Base-by-base conservation (phyloP, 208 protist species). In the Naegleria gruberi region DNA sequence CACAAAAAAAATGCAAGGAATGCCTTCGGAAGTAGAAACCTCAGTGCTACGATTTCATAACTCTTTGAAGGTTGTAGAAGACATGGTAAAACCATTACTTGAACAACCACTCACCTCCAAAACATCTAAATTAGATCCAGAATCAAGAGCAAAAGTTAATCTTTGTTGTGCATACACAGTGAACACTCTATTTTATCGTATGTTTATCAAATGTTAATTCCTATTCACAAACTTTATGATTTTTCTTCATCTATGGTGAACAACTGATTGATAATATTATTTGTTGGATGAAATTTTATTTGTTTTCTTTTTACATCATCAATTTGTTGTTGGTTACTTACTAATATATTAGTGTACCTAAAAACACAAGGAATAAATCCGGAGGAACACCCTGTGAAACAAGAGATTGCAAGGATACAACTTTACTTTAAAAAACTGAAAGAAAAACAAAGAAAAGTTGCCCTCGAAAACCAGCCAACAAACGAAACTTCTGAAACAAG, bases 311-410 rank as follows among this genome's bases (percentile, higher is more conserved):
- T 23, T 30, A 65, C 51, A 65, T 30, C 51, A 65, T 30, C 51
- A 65, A 10, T 65, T 1, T n/a, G n/a, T n/a, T n/a, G n/a, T n/a
- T n/a, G n/a, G n/a, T n/a, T n/a, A n/a, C n/a, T n/a, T n/a, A n/a
- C n/a, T n/a, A n/a, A n/a, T n/a, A n/a, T n/a, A 4, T 65, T n/a
- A 77, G 65, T 77, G 65, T 77, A 77, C 34, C 34, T 77, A n/a
- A 77, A 77, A 77, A 77, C 65, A n/a, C 65, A 77, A 77, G 65
- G 65, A 37, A 77, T 77, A 77, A 77, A 77, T 37, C 65, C 65
- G 10, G 65, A 77, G 10, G 65, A 77, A 37, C 65, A 77, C 34
- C 65, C 65, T 37, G 34, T 77, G 6, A 77, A 77, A n/a, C 30
- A 77, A 77, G 65, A 77, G 34, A 77, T 77, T 77, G 65, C 65